Base-by-base conservation (phyloP, 257 asterid genomes). In the Fraxinus pennsylvanica region DNA sequence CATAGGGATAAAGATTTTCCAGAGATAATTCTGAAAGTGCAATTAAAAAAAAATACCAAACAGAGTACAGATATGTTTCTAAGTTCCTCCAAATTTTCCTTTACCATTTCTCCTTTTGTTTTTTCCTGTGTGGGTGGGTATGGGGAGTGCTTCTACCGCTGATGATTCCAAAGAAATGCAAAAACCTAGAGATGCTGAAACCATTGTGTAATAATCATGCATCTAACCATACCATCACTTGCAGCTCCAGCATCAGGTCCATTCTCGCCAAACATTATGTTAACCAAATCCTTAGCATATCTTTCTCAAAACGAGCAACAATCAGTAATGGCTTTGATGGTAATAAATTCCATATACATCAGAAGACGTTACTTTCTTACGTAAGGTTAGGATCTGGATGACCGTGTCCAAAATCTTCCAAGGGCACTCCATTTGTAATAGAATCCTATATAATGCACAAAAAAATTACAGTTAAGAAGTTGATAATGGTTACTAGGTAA, bases 341-440 rank as follows among this genome's bases (percentile, higher is more conserved):
- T 50, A 76, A 43, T 52, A n/a, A 78, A 70, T 19, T 71, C 52
- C 36, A 74, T 80, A 54, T 74, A 61, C n/a, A 29, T 57, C 19
- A 80, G 29, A 71, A 72, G 73, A 9, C 17, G 67, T 9, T 57
- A 65, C 57, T 82, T 74, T 78, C 96, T 92, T 90, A 96, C 97
- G 96, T 93, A 74, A 96, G 94, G 83, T 96, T 96, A 76, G 99
- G 99, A 83, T 96, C 99, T 71, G 99, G 99, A 89, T 96, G 99
- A 54, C 99, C 99, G 68, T 93, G 97, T 57, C 98, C 99, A 83
- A 96, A 96, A 86, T 96, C 97, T 85, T 93, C 99, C 59, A 90
- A 85, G 1, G 99, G 99, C 85, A 92, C 92, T 75, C 98, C 99
- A 59, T 96, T 96, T 41, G 77, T 66, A 78, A 96, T 87, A 66